A percentile compares a stretch with the other conserved stretches of the same genome.
phyloP scores from a whole-genome alignment of 1,284 basidiomycete species.

The Puccinia sorghi region DNA sequence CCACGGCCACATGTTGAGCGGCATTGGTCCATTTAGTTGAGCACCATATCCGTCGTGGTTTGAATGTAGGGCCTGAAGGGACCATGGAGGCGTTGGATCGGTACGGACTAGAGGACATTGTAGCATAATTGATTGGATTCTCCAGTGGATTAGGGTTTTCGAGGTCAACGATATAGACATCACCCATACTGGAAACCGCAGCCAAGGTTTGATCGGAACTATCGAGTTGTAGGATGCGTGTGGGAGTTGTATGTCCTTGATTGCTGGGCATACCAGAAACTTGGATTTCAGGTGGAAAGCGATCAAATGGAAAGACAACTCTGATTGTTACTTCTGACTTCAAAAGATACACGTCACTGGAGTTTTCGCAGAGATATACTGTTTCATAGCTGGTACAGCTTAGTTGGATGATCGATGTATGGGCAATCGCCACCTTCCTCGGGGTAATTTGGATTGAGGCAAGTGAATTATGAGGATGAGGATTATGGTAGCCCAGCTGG shows the following conservation, averaged over 20 bases:
- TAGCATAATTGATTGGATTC: conserved; percentile 48
- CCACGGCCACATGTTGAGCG: conserved; percentile 75
- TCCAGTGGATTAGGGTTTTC: conserved; percentile 58
- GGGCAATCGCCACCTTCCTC: conserved; percentile 76
- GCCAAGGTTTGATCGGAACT: conserved; percentile 80
- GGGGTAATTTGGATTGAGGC: conserved; percentile 78
- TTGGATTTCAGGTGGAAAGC: conserved; percentile 71
- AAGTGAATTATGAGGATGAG: conserved; percentile 64
- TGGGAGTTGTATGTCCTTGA: conserved; percentile 62
- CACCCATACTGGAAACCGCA: conserved; percentile 81
- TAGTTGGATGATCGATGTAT: conserved; percentile 69
- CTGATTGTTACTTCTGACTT: conserved; percentile 48
- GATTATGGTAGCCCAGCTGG: conserved; percentile 72
- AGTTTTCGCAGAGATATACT: conserved; percentile 49
- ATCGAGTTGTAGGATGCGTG: conserved; percentile 77
- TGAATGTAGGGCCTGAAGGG: conserved; percentile 11
- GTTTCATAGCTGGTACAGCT: conserved; percentile 63
- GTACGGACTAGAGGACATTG: conserved; percentile 9
- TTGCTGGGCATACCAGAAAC: conserved; percentile 74
- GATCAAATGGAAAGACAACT: conserved; percentile 68
- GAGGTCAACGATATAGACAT: conserved; percentile 81
- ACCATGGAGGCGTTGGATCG: neutral
- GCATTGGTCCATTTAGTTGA: conserved; percentile 8
- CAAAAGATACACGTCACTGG: conserved; percentile 21
- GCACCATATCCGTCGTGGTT: conserved; percentile 35